These are phyloP conservation scores for Ogataea degrootiae DNA, from an alignment of 805 yeast species.

Conservation along the genomic window DNA sequence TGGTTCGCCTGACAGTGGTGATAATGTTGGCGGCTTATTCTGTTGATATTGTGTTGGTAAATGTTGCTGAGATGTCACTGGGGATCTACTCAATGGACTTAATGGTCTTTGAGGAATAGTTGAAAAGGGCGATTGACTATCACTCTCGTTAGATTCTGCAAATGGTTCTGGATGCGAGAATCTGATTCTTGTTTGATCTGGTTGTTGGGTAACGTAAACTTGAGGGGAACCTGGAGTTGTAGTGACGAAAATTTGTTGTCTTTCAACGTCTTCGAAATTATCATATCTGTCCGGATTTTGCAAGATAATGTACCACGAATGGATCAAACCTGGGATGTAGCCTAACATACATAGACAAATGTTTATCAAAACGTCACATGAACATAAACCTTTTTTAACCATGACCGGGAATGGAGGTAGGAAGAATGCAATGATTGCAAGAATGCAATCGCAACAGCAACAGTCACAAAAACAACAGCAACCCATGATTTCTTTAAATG, in stretches of 20 bases:
- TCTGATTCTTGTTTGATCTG: conserved; percentile 21
- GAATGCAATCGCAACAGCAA: conserved; percentile 52
- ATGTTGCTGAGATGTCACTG: conserved; percentile 1
- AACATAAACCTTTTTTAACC: conserved; percentile 65
- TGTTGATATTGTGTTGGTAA: background rate
- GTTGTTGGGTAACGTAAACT: conserved; percentile 21
- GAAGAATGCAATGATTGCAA: conserved; percentile 64
- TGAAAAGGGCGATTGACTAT: background rate
- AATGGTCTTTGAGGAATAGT: conserved; percentile 14
- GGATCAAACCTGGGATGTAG: conserved; percentile 66
- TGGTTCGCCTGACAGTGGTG: conserved; percentile 3
- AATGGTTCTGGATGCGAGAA: conserved; percentile 33
- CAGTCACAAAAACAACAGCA: conserved; percentile 30
- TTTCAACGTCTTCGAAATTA: conserved; percentile 20
- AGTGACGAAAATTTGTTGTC: conserved; percentile 26
- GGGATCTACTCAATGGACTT: conserved; percentile 20
- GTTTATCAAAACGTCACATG: conserved; percentile 67
- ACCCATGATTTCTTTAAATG: background rate
- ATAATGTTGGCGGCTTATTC: background rate
- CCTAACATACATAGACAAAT: conserved; percentile 58
- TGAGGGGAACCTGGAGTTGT: conserved; percentile 19
- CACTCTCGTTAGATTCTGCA: conserved; percentile 7
- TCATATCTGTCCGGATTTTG: conserved; percentile 37
- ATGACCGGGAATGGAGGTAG: conserved; percentile 79
- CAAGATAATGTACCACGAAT: conserved; percentile 62